Conservation (phyloP, 345 rosid species). For the Salix purpurea region DNA sequence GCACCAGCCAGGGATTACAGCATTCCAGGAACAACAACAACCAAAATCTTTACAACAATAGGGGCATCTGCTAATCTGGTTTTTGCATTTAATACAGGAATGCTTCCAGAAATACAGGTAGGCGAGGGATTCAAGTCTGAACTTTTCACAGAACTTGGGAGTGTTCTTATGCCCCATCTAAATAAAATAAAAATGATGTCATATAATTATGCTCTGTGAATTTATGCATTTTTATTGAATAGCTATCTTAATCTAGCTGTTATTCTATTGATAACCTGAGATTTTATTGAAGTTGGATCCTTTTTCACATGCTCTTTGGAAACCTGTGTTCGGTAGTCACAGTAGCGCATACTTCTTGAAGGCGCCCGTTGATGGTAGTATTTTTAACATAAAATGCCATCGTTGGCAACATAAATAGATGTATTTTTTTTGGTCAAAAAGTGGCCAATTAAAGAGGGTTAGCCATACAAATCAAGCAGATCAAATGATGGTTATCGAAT, state of each 20-base stretch:
- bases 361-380: neutral
- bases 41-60: conserved; percentile 57
- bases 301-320: neutral
- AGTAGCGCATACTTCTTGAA: neutral
- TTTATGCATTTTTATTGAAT: neutral
- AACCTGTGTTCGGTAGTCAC: neutral
- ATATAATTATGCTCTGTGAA: neutral
- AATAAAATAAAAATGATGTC: neutral
- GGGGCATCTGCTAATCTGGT: conserved; percentile 84
- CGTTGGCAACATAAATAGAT: neutral
- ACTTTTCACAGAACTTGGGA: neutral
- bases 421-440: neutral
- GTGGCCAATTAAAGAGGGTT: neutral
- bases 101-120: conserved; percentile 96
- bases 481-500: neutral
- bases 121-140: neutral
- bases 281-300: neutral
- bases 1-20: conserved; percentile 72
- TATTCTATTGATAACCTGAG: neutral
- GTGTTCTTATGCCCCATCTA: too few relatives aligned
- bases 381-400: neutral
- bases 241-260: neutral
- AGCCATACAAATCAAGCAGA: neutral
- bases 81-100: conserved; percentile 92
- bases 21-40: conserved; percentile 43